A percentile compares a stretch with the other conserved stretches of the same genome.
phyloP scores from a whole-genome alignment of 768 basidiomycete species.

The Mycena belliarum region DNA sequence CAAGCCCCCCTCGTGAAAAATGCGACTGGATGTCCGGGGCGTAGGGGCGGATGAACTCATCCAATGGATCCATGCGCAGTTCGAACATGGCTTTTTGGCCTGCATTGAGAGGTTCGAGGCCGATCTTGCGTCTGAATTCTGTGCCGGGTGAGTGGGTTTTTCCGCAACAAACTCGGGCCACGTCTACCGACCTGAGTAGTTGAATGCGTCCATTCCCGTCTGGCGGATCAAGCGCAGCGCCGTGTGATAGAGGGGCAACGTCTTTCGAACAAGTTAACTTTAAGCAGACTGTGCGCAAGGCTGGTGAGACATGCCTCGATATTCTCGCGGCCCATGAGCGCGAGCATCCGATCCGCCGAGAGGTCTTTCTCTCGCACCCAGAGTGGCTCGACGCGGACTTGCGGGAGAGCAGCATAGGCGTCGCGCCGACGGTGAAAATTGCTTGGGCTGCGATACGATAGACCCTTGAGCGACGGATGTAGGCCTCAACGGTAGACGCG shows the following conservation, averaged over 20 bases:
- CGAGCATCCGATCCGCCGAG: constrained; percentile 49
- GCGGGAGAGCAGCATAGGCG: constrained; percentile 14
- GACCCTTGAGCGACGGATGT: background rate
- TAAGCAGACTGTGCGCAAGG: background rate
- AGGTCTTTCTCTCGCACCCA: constrained; percentile 45
- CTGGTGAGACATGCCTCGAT: constrained; percentile 9
- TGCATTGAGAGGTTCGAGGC: constrained; percentile 39
- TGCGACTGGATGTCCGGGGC: constrained; percentile 23
- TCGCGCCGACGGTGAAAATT: constrained; percentile 16
- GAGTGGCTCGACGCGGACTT: constrained; percentile 42
- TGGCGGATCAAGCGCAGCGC: constrained; percentile 11
- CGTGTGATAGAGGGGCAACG: constrained; percentile 20
- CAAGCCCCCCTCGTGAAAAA: constrained; percentile 45
- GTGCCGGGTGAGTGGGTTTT: background rate
- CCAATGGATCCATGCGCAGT: constrained; percentile 48
- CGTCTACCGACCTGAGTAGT: background rate
- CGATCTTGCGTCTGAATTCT: constrained; percentile 39
- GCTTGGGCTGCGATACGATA: constrained; percentile 9
- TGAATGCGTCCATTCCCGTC: background rate
- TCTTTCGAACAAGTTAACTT: constrained; percentile 4
- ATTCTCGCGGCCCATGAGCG: constrained; percentile 47
- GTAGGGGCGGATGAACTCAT: constrained; percentile 39
- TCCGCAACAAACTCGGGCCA: constrained; percentile 32
- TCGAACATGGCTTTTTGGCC: constrained; percentile 41
- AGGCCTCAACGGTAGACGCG: background rate